Evolutionary conservation across 1,284 basidiomycete species (phyloP), one percentile per base, ranked within the genome.

Genomic region (Sanghuangporus weigelae): DNA sequence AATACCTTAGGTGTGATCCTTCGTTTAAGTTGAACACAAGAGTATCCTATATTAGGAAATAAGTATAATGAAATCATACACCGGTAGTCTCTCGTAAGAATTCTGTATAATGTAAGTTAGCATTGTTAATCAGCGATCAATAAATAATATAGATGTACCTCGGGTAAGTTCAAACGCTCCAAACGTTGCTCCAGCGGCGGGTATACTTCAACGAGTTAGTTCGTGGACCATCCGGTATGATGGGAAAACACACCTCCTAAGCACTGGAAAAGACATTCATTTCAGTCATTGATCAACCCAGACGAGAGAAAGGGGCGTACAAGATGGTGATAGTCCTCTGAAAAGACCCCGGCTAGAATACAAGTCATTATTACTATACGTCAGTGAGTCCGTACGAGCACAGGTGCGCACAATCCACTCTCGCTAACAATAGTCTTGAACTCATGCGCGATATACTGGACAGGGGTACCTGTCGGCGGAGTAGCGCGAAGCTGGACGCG

Each of bases 181-280:
- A 70, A 98, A 97, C 0, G 95, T 97, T 65, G 89, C 88, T 31
- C 87, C 95, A 6, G 93, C 95, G 1, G 95, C 93, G 5, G 95
- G 95, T 68, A 95, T 92, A 72, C 92, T 90, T 35, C 31, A 62
- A 7, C 11, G 21, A 35, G 35, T 54, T n/a, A 63, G 40, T 49
- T 55, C 54, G 21, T 31, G 23, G 42, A 14, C 21, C 35, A 21
- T 23, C 36, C 36, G 5, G 49, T n/a, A 31, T 14, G 66, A 49
- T 68, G 57, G 58, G 67, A 67, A 39, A 49, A 19, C 67, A 62
- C 68, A 84, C 84, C 84, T 91, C 81, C 85, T 76, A 39, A 89
- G 69, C 46, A 89, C 81, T 84, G 58, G 8, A 54, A 40, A 26
- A 63, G 44, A 14, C 54, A 21, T 56, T 21, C n/a, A 57, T 36